Percentiles rank a stretch among this genome's conserved stretches.
Conservation (phyloP, 1,284 basidiomycete species). For the Ceratobasidium sp. region DNA sequence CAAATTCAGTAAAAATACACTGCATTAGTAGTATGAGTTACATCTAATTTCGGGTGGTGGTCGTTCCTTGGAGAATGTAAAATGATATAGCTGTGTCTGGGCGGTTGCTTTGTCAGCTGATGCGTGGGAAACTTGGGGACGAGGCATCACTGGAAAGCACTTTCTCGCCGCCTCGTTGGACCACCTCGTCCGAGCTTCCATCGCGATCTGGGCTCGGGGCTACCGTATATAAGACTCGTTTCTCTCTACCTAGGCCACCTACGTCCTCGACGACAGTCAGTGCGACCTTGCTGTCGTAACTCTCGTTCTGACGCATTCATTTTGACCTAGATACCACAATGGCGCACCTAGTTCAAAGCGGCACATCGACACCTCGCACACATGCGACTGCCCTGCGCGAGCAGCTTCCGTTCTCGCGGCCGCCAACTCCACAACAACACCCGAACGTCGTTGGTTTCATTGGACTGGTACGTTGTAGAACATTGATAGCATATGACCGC, state of each 20-base stretch:
- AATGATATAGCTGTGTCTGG: neutral
- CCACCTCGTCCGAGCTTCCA: slow-evolving; percentile 38
- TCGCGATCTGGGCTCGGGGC: slow-evolving; percentile 38
- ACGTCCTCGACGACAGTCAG: neutral
- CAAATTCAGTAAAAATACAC: neutral
- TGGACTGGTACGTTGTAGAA: slow-evolving; percentile 67
- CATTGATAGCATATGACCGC: slow-evolving; percentile 46
- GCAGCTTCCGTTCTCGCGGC: slow-evolving; percentile 63
- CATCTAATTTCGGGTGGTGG: too few relatives aligned
- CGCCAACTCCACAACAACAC: slow-evolving; percentile 57
- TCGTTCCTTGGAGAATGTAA: neutral
- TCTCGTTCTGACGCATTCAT: neutral
- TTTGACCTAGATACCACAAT: neutral
- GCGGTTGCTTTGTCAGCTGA: slow-evolving; percentile 22
- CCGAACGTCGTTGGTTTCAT: slow-evolving; percentile 53
- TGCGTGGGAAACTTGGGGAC: slow-evolving; percentile 33
- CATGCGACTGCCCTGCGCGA: slow-evolving; percentile 21
- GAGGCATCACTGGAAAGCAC: slow-evolving; percentile 22
- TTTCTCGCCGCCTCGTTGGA: slow-evolving; percentile 14
- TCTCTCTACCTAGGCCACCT: neutral
- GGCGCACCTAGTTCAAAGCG: slow-evolving; percentile 2
- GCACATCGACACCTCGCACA: slow-evolving; percentile 20
- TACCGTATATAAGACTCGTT: neutral
- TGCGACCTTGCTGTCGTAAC: neutral
- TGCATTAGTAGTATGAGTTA: too few relatives aligned